A percentile compares a stretch with the other conserved stretches of the same genome.
Evolutionary conservation across 352 stramenopile genomes (phyloP).

Genomic region (Phytophthora ohioensis): DNA sequence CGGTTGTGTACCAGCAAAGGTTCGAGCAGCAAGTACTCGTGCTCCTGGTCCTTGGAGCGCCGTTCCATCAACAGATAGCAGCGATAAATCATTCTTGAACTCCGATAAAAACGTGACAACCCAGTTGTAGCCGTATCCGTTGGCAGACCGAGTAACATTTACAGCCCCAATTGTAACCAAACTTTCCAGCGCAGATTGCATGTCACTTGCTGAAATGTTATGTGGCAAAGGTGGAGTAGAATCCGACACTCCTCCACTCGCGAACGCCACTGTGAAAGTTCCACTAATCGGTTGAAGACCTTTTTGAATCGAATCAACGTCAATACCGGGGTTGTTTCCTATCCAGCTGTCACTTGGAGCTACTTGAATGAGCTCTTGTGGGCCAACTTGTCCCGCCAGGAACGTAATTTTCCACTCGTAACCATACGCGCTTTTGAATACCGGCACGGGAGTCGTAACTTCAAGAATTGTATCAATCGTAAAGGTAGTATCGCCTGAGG

Average conservation of each 20-base stretch:
- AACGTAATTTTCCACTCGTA: conserved; percentile 87
- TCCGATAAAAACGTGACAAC: conserved; percentile 95
- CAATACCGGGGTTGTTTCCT: conserved; percentile 92
- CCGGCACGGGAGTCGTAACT: conserved; percentile 50
- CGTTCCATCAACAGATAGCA: conserved; percentile 91
- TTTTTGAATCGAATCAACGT: conserved; percentile 78
- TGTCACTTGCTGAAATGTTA: conserved; percentile 80
- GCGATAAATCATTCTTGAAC: conserved; percentile 73
- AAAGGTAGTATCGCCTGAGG: conserved; percentile 17
- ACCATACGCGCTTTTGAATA: conserved; percentile 74
- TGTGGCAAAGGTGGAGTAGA: conserved; percentile 86
- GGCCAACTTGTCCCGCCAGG: conserved; percentile 73
- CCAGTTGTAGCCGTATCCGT: conserved; percentile 97
- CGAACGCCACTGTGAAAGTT: conserved; percentile 87
- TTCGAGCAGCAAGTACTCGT: conserved; percentile 76
- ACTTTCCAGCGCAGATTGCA: conserved; percentile 92
- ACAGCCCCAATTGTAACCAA: conserved; percentile 92
- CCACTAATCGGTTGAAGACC: conserved; percentile 94
- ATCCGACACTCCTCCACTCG: conserved; percentile 74
- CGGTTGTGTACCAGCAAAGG: conserved; percentile 75
- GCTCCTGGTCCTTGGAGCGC: conserved; percentile 93
- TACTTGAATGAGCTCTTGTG: conserved; percentile 91
- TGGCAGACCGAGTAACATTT: conserved; percentile 81
- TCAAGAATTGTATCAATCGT: conserved; percentile 30
- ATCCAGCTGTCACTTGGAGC: conserved; percentile 92